phyloP scores from a whole-genome alignment of 208 protist genomes.

The Acanthamoeba polyphaga region DNA sequence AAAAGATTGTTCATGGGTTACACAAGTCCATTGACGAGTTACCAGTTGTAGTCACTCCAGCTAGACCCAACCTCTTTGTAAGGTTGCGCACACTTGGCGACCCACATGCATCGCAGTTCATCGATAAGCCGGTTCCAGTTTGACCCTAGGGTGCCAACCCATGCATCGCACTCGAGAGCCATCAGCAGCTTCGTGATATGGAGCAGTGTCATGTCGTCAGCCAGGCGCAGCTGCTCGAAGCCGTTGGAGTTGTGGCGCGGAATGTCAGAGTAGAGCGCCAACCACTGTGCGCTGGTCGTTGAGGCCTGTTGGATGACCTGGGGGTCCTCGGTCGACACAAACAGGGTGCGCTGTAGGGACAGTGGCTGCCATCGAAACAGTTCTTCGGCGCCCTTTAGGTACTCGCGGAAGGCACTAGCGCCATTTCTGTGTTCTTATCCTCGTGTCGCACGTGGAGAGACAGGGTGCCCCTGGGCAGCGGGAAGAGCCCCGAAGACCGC shows the following conservation, averaged over 20 bases:
- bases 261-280: neutral
- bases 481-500: too few relatives aligned
- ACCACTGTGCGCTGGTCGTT: neutral
- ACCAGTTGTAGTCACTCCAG: too few relatives aligned
- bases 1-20: too few relatives aligned
- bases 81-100: too few relatives aligned
- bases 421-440: neutral
- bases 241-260: neutral
- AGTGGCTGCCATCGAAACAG: neutral
- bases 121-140: neutral
- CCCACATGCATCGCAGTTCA: neutral
- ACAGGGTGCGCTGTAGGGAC: neutral
- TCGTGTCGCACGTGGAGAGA: slow-evolving; percentile 6
- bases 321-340: neutral
- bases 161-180: neutral
- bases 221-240: neutral
- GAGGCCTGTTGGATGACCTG: neutral
- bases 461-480: neutral
- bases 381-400: neutral
- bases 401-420: neutral
- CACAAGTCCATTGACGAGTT: too few relatives aligned
- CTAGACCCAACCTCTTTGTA: too few relatives aligned
- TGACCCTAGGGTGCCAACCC: neutral
- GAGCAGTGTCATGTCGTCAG: neutral
- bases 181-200: neutral